Base-by-base conservation (phyloP, 2,329 filamentous ascomycete genomes). In the Beauveria australis region DNA sequence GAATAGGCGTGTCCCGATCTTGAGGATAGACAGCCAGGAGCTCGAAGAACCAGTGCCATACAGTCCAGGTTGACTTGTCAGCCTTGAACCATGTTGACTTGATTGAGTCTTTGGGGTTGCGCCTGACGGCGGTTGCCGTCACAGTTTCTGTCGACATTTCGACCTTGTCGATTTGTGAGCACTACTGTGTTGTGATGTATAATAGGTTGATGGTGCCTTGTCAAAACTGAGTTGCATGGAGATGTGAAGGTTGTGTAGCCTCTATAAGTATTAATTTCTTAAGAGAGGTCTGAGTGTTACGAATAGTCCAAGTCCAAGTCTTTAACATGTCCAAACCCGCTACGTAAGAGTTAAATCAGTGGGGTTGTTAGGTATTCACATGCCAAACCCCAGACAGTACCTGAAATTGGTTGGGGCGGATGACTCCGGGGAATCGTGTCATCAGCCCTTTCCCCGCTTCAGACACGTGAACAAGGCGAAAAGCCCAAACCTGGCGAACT, bases 41-140 rank as follows among this genome's bases (percentile, higher is more conserved):
- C 46, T 75, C 70, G 28, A 73, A 65, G 12, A 73, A 59, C 67
- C 66, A 70, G 62, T 75, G 73, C 47, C 65, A 62, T 5, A 65
- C 4, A 5, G 65, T 70, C 74, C 74, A 76, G 3, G 66, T 41
- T 19, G 62, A 62, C 26, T 61, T 66, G 62, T 71, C 69, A 24
- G 59, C 61, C 6, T 43, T 47, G 5, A 70, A 69, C 74, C 74
- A 76, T 8, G 74, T 75, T 5, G 74, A 74, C 67, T 75, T 75
- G 68, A 76, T 76, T 10, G 73, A 74, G 64, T 76, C 73, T 53
- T 70, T 72, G 22, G 59, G 53, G 33, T 47, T 61, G 19, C 55
- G 61, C 44, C 44, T n/a, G 16, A 59, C 56, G 56, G 54, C 51
- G 22, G 55, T 44, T 4, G 55, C 47, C 37, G 60, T 59, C 12